Conservation (phyloP, 2,329 filamentous ascomycete species). For the Cladophialophora chaetospira region DNA sequence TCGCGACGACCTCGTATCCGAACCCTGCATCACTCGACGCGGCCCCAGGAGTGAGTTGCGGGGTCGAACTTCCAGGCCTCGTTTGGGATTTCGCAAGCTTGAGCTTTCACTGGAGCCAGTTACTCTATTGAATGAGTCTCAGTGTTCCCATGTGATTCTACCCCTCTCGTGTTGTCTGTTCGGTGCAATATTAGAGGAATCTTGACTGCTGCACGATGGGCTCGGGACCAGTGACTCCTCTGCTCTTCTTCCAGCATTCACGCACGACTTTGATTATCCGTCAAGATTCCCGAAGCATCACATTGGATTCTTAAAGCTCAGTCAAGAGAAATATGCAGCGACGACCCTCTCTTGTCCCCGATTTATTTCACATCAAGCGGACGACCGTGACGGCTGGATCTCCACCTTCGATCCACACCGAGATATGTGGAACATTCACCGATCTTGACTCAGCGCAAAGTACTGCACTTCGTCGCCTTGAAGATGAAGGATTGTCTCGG, state of each 20-base stretch:
- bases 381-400: constrained; percentile 12
- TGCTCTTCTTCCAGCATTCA: neutral
- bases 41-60: constrained; percentile 1
- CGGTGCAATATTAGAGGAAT: neutral
- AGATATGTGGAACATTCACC: constrained; percentile 21
- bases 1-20: constrained; percentile 3
- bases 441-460: constrained; percentile 17
- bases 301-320: neutral
- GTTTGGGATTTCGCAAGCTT: neutral
- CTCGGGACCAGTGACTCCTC: too few species aligned
- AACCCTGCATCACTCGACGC: neutral
- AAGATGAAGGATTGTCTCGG: constrained; percentile 16
- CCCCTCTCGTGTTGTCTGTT: neutral
- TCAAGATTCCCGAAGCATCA: neutral
- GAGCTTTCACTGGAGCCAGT: neutral
- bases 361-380: constrained; percentile 22
- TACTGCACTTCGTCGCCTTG: constrained; percentile 14
- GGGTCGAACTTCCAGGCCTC: constrained; percentile 4
- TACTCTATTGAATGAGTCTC: neutral
- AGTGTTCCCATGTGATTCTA: neutral
- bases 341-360: constrained; percentile 18
- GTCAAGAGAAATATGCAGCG: constrained; percentile 11
- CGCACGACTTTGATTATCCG: neutral
- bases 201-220: neutral
- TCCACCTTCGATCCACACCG: constrained; percentile 17